These are phyloP conservation scores for Trichosporon inkin DNA, from an alignment of 1,284 basidiomycete species.

Conservation along the genomic window DNA sequence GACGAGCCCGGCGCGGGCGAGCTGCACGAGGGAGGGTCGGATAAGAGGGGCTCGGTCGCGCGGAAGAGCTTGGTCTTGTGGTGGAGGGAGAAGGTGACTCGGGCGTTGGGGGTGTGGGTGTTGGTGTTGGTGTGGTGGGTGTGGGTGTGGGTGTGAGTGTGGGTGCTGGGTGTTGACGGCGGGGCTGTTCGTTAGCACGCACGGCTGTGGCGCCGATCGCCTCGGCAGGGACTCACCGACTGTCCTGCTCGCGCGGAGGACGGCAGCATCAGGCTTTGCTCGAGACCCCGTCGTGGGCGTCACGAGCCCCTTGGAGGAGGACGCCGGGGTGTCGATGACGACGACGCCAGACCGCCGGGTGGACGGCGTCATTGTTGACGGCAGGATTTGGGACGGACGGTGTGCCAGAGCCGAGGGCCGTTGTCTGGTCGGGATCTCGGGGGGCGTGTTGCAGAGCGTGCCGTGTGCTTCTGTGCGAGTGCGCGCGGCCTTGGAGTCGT, in stretches of 20 bases:
- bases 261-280: background rate
- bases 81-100: slow-evolving; percentile 38
- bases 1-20: slow-evolving; percentile 13
- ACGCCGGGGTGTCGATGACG: background rate
- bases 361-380: slow-evolving; percentile 3
- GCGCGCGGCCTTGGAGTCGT: background rate
- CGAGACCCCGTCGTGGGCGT: background rate
- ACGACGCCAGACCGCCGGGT: background rate
- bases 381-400: background rate
- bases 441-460: too few relatives aligned
- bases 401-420: background rate
- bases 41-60: slow-evolving; percentile 32
- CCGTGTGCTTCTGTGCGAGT: too few relatives aligned
- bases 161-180: background rate
- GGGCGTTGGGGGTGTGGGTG: background rate
- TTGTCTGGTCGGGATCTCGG: background rate
- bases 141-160: background rate
- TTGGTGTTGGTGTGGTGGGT: background rate
- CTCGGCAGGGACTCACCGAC: background rate
- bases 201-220: background rate
- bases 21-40: slow-evolving; percentile 15
- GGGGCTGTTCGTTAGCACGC: background rate
- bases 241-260: background rate
- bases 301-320: background rate
- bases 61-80: slow-evolving; percentile 40